Conservation (phyloP, 1,284 basidiomycete species). For the Boletus sp. region DNA sequence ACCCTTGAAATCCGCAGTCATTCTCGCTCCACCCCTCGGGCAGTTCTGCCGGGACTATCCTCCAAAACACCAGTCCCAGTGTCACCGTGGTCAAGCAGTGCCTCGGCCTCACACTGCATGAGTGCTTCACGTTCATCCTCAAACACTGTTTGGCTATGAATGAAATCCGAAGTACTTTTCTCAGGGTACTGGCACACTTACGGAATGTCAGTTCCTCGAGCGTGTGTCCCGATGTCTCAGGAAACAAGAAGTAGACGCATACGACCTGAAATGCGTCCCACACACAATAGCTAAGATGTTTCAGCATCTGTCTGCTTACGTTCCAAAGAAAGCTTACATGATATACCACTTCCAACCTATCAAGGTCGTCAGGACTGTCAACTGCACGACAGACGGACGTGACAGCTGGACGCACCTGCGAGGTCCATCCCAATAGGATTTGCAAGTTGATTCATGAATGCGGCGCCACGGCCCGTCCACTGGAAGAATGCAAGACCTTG, state of each 20-base stretch:
- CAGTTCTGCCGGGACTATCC: neutral
- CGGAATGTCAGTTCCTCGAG: slow-evolving; percentile 65
- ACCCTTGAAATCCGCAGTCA: neutral
- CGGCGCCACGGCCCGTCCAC: slow-evolving; percentile 13
- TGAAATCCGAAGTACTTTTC: neutral
- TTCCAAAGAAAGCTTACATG: slow-evolving; percentile 10
- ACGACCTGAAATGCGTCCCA: slow-evolving; percentile 51
- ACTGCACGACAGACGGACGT: neutral
- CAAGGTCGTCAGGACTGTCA: neutral
- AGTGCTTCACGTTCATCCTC: slow-evolving; percentile 20
- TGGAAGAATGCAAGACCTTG: slow-evolving; percentile 24
- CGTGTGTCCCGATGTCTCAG: slow-evolving; percentile 56
- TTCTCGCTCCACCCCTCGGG: neutral
- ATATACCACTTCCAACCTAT: slow-evolving; percentile 26
- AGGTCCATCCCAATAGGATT: slow-evolving; percentile 22
- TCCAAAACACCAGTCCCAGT: slow-evolving; percentile 11
- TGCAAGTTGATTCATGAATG: slow-evolving; percentile 14
- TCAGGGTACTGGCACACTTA: slow-evolving; percentile 37
- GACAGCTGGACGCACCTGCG: slow-evolving; percentile 5
- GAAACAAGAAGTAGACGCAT: slow-evolving; percentile 57
- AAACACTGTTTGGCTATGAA: slow-evolving; percentile 13
- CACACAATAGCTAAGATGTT: slow-evolving; percentile 42
- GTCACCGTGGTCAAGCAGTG: slow-evolving; percentile 4
- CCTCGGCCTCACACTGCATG: neutral
- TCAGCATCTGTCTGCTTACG: neutral